Evolutionary conservation across 129 eudicot genomes (phyloP).

Genomic region (Calendula officinalis): DNA sequence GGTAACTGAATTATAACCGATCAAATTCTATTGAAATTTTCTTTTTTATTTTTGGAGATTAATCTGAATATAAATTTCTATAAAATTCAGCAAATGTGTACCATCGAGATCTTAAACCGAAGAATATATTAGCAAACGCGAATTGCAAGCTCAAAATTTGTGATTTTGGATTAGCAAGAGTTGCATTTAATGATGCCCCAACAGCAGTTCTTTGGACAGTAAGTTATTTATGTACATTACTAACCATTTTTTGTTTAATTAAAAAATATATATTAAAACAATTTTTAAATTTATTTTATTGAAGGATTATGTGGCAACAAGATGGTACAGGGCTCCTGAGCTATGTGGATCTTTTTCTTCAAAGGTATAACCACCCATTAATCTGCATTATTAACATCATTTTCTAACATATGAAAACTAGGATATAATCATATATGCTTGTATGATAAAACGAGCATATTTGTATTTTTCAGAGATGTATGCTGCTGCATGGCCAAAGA

Average conservation of each 20-base stretch:
- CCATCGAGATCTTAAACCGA: constrained; percentile 96
- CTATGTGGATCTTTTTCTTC: constrained; percentile 93
- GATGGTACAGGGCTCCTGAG: constrained; percentile 99
- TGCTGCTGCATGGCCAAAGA: constrained; percentile 39
- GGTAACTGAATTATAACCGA: constrained; percentile 38
- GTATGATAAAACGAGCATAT: constrained; percentile 24
- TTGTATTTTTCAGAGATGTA: constrained; percentile 36
- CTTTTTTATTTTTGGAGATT: background rate
- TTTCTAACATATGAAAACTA: constrained; percentile 5
- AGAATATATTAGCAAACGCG: constrained; percentile 92
- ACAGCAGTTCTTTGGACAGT: constrained; percentile 92
- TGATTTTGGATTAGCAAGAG: constrained; percentile 95
- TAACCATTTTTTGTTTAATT: background rate
- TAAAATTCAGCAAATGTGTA: constrained; percentile 77
- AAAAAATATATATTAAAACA: background rate
- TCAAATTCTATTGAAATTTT: background rate
- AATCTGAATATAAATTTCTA: constrained; percentile 21
- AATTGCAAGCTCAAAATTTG: constrained; percentile 95
- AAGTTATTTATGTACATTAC: constrained; percentile 18
- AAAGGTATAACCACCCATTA: constrained; percentile 46
- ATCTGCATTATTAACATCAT: constrained; percentile 1
- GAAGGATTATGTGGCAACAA: constrained; percentile 96
- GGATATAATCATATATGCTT: constrained; percentile 15
- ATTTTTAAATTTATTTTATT: constrained; percentile 6
- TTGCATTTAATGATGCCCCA: constrained; percentile 91